Evolutionary conservation across 192 early-diverging fungal species (phyloP).

Genomic region (Coemansia sp.): DNA sequence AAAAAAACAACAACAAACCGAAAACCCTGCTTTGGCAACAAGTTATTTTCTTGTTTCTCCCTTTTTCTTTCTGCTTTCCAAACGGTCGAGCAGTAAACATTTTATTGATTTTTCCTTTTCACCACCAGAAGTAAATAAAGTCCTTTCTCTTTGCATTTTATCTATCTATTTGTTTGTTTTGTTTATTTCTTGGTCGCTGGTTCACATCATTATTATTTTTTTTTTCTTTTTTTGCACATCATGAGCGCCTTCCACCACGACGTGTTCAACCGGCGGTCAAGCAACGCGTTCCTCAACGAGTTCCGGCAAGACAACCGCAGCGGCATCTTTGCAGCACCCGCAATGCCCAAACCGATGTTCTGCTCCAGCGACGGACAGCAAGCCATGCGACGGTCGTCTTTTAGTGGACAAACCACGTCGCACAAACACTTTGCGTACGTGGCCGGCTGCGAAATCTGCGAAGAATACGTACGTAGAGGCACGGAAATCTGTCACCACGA

Average conservation of each 20-base stretch:
- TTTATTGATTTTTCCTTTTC: not conserved
- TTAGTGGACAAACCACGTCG: not conserved
- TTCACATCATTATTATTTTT: not conserved
- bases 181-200: not conserved
- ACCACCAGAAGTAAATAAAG: not conserved
- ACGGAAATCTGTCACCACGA: slow-evolving; percentile 38
- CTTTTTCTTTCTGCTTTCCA: not conserved
- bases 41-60: not conserved
- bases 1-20: not conserved
- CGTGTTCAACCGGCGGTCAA: slow-evolving; percentile 23
- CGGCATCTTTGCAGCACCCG: slow-evolving; percentile 39
- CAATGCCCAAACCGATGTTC: slow-evolving; percentile 48
- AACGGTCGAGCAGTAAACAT: too few species aligned
- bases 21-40: not conserved
- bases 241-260: slow-evolving; percentile 55
- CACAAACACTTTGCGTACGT: slow-evolving; percentile 44
- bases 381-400: slow-evolving; percentile 23
- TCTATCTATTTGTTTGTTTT: slow-evolving; percentile 9
- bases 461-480: slow-evolving; percentile 39
- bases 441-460: slow-evolving; percentile 45
- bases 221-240: not conserved
- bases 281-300: slow-evolving; percentile 26
- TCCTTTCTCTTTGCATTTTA: not conserved
- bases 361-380: slow-evolving; percentile 9
- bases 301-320: slow-evolving; percentile 35